Evolutionary conservation across 1,284 basidiomycete genomes (phyloP), one percentile per base, ranked within the genome.

Genomic region (Sporisorium scitamineum): DNA sequence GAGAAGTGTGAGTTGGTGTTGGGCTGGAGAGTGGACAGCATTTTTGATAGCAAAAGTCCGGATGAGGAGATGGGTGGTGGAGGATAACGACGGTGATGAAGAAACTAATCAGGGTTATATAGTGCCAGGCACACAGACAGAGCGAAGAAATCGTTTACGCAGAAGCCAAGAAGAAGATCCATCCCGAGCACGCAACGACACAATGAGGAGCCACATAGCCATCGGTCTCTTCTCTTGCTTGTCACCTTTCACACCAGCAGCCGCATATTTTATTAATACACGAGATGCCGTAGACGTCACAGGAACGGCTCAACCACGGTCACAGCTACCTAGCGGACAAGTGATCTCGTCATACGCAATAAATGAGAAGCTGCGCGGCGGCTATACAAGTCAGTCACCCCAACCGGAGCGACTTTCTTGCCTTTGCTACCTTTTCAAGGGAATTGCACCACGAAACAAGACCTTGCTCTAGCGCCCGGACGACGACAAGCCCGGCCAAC

Each of bases 1-100:
- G 61, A 2, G 31, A 69, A 75, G 54, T 75, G 66, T 4, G 52
- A 48, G 48, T 50, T 16, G n/a, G 60, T 39, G 45, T 55, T 61
- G 47, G 59, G 52, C 11, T 47, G 57, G 18, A 75, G 67, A 29
- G 67, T 67, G 26, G 72, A 75, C 48, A 70, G 18, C 72, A 75
- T 75, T 8, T 31, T 69, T 48, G 47, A 13, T 7, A 10, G 26
- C 37, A n/a, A 8, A 3, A 10, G n/a, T 42, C n/a, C 29, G 9
- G 9, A 37, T n/a, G 20, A 10, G 24, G 45, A 20, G 22, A 31
- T 6, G 31, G 44, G 24, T 52, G 32, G 18, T n/a, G 20, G 13
- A 26, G 24, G 24, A 13, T 18, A 9, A 11, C 10, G 14, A 20
- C n/a, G 11, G 18, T 27, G n/a, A 3, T 2, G n/a, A 31, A 32